Evolutionary conservation across 169 alveolate genomes (phyloP), one percentile per base, ranked within the genome.

Genomic region (Besnoitia besnoiti): DNA sequence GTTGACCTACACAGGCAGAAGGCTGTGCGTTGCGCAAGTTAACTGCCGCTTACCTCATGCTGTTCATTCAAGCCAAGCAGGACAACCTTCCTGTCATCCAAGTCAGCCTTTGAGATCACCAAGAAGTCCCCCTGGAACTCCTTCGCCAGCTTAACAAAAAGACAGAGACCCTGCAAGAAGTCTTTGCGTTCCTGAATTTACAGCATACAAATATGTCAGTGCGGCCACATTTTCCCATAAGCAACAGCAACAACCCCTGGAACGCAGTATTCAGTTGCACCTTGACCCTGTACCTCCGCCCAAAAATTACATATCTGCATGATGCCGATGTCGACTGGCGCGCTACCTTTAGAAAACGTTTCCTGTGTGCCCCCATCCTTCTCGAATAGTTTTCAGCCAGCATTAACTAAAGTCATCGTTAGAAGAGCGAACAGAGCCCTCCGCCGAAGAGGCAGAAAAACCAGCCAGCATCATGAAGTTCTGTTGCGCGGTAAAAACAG

Each of bases 121-220:
- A 75, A 39, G 47, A 87, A 33, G 33, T 39, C 61, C n/a, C 92
- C 92, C 39, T 62, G 39, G 39, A 21, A 87, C 30, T 87, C 92
- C 14, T 75, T 39, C 76, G 77, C 47, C 35, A 87, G 73, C 77
- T 87, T 87, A n/a, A 87, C 76, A 46, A 87, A 87, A 4, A 39
- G 14, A 37, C 92, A 87, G n/a, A 87, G 24, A 0, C 92, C 92
- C 33, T 27, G 30, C 24, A 61, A 44, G 47, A 42, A 87, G 61
- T 87, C 85, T 46, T 46, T 39, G 73, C 77, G 55, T 21, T 37
- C 92, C 92, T 87, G 92, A 77, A 87, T 44, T 40, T n/a, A 67
- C 24, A 19, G 12, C 0, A n/a, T 21, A 0, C 24, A 67, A n/a
- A 8, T 27, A 14, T 14, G 12, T 7, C 80, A n/a, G 40, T 14